Base-by-base conservation (phyloP, 345 rosid genomes). In the Gossypium ekmanianum region DNA sequence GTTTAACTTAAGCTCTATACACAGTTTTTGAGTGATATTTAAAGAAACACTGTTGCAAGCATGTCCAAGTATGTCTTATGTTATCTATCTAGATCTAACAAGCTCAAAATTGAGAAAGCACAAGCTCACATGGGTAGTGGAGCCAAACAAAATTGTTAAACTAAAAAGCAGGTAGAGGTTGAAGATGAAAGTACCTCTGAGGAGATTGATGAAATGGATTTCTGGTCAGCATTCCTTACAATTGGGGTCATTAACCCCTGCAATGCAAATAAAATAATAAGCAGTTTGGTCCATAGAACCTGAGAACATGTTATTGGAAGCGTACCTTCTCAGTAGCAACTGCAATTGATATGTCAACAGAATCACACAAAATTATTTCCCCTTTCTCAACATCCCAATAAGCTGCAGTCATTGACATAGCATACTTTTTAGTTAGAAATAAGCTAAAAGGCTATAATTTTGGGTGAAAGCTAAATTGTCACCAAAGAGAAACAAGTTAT, bases 201-300 rank as follows among this genome's bases (percentile, higher is more conserved):
- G 65, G 98, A 94, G 70, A 94, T 91, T 68, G 94, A 82, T 67
- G 93, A 87, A 74, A 94, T 87, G 78, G 98, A 88, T 83, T 94
- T 94, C 85, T 94, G 97, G 81, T 94, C 97, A 2, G 97, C 98
- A 79, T 91, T 94, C 84, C 86, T 84, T 39, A 94, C 75, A 73
- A 94, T 94, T 68, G 97, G 98, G 76, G 98, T 94, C 97, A 94
- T 92, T 79, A 94, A 84, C 26, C 98, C 98, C 97, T 94, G 93
- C 55, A 81, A 78, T 34, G 71, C 43, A 79, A 63, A 66, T 73
- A 76, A 80, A 75, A 69, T 41, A 77, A 29, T 68, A 79, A 76
- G 68, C 47, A 2, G 44, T 16, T 20, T 43, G 50, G 62, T 27
- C 58, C 39, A 64, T 41, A 63, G 47, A 68, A 51, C 76, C 20